Evolutionary conservation across 148 eudicot genomes (phyloP), one percentile per base, ranked within the genome.

Genomic region (Pharnaceum exiguum): DNA sequence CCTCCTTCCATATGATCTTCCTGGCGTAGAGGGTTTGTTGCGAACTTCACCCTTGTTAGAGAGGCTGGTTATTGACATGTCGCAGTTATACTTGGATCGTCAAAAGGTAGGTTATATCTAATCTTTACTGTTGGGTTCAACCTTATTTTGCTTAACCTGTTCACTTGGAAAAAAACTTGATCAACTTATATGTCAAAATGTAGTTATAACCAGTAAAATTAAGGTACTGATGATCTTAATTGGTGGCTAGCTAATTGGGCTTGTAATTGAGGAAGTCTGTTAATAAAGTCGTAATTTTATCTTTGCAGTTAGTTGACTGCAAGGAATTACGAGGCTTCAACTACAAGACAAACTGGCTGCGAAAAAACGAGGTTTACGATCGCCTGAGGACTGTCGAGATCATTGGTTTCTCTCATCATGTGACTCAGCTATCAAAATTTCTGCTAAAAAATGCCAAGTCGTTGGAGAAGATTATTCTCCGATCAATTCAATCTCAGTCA

Each of bases 11-110:
- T 5, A 8, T 6, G 33, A 42, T 39, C 15, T 62, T 50, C 66
- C 66, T 0, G 66, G 66, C 19, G 29, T 62, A 15, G 66, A 27
- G 9, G 51, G 48, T 8, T 28, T 62, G 57, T 38, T 62, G 29
- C 57, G 35, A 5, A 62, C 11, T 12, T 50, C 49, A 18, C 49
- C 40, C 45, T 17, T 2, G 13, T 46, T 60, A 25, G 54, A 46
- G 45, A 47, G 22, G 33, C 36, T 60, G 36, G 39, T 25, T 19
- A 33, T 60, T 21, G 21, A 46, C 38, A 2, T 33, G 5, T 46
- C 29, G n/a, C 1, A 5, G 3, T 24, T 16, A 10, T 17, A 3
- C 29, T 18, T 5, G 7, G 5, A 46, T 10, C n/a, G 3, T 2
- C 30, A n/a, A n/a, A n/a, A n/a, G n/a, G n/a, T n/a, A 8, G 29